Percentiles rank a stretch among this genome's conserved stretches.
phyloP scores from a whole-genome alignment of 108 stramenopile genomes.

The Halocafeteria seosinensis region DNA sequence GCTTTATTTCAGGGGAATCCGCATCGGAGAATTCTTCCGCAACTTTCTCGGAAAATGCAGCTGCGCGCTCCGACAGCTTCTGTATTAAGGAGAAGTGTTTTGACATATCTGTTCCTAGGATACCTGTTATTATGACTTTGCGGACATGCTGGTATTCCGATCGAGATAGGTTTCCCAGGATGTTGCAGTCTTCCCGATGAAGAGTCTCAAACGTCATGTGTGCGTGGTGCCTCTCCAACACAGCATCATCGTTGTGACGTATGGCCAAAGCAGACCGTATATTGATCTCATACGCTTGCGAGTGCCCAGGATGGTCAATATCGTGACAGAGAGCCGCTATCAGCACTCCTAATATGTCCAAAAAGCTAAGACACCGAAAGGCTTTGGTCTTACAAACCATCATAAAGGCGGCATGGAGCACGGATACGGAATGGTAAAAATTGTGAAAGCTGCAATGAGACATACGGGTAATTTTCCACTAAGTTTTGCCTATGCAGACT shows the following conservation, averaged over 20 bases:
- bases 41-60: too few relatives aligned
- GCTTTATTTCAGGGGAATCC: too few relatives aligned
- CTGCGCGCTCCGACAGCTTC: conserved; percentile 11
- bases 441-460: too few relatives aligned
- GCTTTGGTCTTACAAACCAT: conserved; percentile 15
- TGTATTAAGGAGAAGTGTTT: conserved; percentile 22
- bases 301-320: conserved; percentile 47
- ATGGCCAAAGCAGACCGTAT: conserved; percentile 35
- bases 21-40: too few relatives aligned
- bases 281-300: conserved; percentile 39
- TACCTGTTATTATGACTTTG: conserved; percentile 19
- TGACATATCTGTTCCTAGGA: conserved; percentile 31
- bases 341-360: conserved; percentile 24
- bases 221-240: conserved; percentile 45
- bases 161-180: conserved; percentile 18
- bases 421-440: conserved; percentile 32
- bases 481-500: too few relatives aligned
- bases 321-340: conserved; percentile 43
- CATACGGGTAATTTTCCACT: too few relatives aligned
- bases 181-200: conserved; percentile 24
- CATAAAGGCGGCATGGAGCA: conserved; percentile 34
- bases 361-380: conserved; percentile 13
- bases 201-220: conserved; percentile 26
- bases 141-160: conserved; percentile 22
- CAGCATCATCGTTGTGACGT: conserved; percentile 37